phyloP scores from a whole-genome alignment of 208 protist species.

The Trypanosoma scelopori region DNA sequence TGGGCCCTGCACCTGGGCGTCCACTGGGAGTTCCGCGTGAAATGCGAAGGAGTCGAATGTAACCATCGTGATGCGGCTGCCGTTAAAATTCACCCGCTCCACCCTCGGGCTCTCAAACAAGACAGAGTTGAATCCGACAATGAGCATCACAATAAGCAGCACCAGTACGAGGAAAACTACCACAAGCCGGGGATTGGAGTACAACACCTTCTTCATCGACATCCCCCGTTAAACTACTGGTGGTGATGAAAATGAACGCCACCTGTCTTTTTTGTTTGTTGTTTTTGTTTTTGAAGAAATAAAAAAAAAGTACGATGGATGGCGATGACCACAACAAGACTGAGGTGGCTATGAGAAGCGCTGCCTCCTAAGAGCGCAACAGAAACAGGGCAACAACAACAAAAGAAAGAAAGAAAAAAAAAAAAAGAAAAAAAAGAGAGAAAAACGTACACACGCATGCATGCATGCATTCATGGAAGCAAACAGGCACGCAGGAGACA shows the following conservation, averaged over 20 bases:
- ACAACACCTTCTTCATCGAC: background rate
- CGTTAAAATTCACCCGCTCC: constrained; percentile 28
- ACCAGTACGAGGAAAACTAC: constrained; percentile 35
- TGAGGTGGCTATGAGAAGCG: no score
- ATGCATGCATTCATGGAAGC: no score
- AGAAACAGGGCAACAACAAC: background rate
- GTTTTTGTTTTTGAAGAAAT: no score
- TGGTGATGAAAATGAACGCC: no score
- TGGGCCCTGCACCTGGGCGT: constrained; percentile 19
- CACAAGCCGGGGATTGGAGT: constrained; percentile 18
- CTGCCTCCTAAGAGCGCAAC: no score
- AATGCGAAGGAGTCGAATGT: background rate
- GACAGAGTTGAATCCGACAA: constrained; percentile 25
- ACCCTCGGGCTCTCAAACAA: constrained; percentile 38
- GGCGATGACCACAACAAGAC: no score
- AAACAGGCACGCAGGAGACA: no score
- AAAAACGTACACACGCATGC: background rate
- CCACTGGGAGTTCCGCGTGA: constrained; percentile 25
- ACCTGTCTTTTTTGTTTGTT: no score
- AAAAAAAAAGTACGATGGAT: no score
- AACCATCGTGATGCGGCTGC: constrained; percentile 29
- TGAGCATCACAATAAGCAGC: constrained; percentile 29
- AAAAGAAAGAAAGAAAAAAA: background rate
- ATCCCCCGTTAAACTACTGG: no score
- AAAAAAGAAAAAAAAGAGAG: background rate